Evolutionary conservation across 306 rosid genomes (phyloP).

Genomic region (Trifolium dubium): DNA sequence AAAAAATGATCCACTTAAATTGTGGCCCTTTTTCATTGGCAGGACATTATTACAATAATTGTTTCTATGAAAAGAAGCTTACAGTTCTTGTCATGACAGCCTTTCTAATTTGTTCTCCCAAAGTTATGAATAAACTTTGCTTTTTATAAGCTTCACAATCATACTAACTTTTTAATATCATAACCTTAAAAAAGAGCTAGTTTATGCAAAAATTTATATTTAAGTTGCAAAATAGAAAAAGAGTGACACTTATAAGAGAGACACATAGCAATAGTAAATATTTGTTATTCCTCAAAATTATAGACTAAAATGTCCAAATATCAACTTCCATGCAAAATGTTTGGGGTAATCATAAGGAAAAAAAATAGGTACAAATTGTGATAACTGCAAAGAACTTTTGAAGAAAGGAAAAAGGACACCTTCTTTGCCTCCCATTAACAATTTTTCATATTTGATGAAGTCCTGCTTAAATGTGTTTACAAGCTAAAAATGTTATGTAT

Average conservation of each 20-base stretch:
- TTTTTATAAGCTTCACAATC: background rate
- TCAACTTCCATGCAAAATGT: background rate
- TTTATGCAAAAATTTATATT: background rate
- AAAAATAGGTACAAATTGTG: background rate
- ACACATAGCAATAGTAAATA: background rate
- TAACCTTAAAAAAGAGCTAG: background rate
- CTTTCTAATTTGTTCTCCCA: background rate
- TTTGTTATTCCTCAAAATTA: background rate
- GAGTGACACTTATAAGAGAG: constrained; percentile 4
- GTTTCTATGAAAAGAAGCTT: too few species aligned
- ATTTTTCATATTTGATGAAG: constrained; percentile 90
- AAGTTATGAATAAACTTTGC: background rate
- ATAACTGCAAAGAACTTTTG: constrained; percentile 61
- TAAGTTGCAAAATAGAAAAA: background rate
- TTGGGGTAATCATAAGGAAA: background rate
- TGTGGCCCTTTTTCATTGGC: background rate
- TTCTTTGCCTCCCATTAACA: constrained; percentile 72
- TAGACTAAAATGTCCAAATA: too few species aligned
- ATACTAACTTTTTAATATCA: background rate
- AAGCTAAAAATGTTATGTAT: constrained; percentile 40
- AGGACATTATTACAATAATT: background rate
- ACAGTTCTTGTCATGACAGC: background rate
- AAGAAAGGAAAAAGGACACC: constrained; percentile 82
- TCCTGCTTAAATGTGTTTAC: constrained; percentile 93
- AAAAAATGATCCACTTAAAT: background rate